Percentiles rank a stretch among this genome's conserved stretches.
These are phyloP conservation scores for Euphrasia arctica DNA, from an alignment of 305 asterid species.

Conservation along the genomic window DNA sequence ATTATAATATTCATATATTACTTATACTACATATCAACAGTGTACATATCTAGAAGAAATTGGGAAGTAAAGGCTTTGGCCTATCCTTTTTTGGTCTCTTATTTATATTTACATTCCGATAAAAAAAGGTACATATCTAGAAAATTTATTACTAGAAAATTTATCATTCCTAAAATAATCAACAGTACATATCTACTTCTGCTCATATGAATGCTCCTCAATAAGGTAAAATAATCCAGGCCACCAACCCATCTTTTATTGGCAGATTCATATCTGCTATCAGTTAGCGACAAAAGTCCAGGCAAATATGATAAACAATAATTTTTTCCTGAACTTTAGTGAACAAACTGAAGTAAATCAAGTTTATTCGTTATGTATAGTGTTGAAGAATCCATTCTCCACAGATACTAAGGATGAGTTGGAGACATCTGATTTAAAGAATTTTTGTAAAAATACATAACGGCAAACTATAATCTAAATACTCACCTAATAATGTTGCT, in stretches of 20 bases:
- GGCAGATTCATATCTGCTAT: neutral
- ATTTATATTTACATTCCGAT: too few species aligned
- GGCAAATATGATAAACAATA: slow-evolving; percentile 1
- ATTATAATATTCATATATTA: neutral
- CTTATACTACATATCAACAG: too few species aligned
- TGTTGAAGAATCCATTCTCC: slow-evolving; percentile 17
- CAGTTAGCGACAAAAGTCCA: neutral
- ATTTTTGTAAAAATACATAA: neutral
- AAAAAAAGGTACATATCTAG: too few species aligned
- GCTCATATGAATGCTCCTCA: neutral
- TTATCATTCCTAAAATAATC: neutral
- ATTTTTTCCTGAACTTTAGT: neutral
- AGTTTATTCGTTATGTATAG: neutral
- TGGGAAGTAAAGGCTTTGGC: too few species aligned
- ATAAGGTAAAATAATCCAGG: neutral
- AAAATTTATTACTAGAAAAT: neutral
- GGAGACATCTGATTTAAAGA: too few species aligned
- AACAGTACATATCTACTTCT: neutral
- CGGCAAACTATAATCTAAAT: slow-evolving; percentile 6
- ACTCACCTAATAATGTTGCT: slow-evolving; percentile 15
- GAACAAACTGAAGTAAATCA: neutral
- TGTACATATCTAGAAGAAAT: too few species aligned
- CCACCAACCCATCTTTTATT: neutral
- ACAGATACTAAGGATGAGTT: too few species aligned
- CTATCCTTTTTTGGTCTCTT: too few species aligned